A percentile compares a stretch with the other conserved stretches of the same genome.
These are phyloP conservation scores for Amaranthus palmeri DNA, from an alignment of 148 eudicot species.

Conservation along the genomic window DNA sequence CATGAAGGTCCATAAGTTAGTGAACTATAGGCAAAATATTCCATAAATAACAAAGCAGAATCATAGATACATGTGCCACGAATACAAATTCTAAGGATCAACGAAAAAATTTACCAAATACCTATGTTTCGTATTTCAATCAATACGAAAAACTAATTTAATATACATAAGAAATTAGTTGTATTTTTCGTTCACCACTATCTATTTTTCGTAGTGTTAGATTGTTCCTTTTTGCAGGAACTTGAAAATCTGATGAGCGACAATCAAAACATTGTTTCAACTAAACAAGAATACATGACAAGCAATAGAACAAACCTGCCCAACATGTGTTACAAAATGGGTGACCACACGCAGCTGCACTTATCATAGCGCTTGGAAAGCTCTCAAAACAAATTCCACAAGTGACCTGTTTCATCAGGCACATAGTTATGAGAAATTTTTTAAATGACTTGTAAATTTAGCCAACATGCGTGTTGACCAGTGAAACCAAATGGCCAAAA, in stretches of 20 bases:
- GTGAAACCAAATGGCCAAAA: background rate
- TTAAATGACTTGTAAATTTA: background rate
- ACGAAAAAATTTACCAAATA: background rate
- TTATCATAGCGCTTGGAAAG: conserved; percentile 46
- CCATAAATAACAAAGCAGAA: background rate
- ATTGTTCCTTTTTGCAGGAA: background rate
- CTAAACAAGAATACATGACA: background rate
- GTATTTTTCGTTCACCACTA: background rate
- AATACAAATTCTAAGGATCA: background rate
- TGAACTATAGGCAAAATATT: background rate
- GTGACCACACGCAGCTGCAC: conserved; percentile 83
- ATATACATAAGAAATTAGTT: too few relatives aligned
- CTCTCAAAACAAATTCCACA: conserved; percentile 85
- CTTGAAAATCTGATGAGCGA: background rate
- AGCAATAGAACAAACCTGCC: conserved; percentile 50
- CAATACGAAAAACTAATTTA: too few relatives aligned
- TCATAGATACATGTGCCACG: background rate
- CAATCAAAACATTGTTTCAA: background rate
- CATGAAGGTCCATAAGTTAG: too few relatives aligned
- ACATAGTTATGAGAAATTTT: conserved; percentile 9
- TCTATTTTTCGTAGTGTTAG: background rate
- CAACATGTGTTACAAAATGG: conserved; percentile 71
- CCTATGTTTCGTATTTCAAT: too few relatives aligned
- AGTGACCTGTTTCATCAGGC: conserved; percentile 42
- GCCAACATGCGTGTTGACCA: background rate